Conservation (phyloP, 2,329 filamentous ascomycete genomes). For the Podosphaera xanthii region DNA sequence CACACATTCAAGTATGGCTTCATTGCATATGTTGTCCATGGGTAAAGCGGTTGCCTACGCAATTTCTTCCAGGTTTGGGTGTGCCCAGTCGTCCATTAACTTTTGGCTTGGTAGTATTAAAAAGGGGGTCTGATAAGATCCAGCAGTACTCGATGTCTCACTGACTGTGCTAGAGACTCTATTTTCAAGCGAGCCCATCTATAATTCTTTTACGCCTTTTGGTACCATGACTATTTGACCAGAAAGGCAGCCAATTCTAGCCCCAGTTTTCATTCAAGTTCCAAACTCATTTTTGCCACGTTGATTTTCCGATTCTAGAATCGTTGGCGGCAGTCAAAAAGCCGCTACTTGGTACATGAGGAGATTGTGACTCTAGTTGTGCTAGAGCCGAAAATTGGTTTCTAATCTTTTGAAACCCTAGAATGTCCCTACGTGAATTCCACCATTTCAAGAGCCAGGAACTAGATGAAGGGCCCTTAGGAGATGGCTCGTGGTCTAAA, state of each 20-base stretch:
- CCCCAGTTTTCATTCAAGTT: constrained; percentile 2
- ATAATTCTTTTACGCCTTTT: neutral
- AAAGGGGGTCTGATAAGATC: neutral
- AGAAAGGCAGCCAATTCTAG: neutral
- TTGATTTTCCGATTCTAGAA: neutral
- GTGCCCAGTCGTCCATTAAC: constrained; percentile 1
- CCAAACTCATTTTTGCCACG: neutral
- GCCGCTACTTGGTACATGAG: neutral
- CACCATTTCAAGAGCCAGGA: neutral
- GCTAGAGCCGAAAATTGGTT: neutral
- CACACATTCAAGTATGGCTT: neutral
- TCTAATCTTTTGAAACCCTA: neutral
- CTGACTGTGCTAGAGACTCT: constrained; percentile 1
- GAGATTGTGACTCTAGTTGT: neutral
- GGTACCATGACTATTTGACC: neutral
- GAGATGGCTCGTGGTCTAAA: neutral
- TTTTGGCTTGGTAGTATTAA: constrained; percentile 1
- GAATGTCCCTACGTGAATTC: neutral
- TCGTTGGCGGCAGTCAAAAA: neutral
- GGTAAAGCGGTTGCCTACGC: neutral
- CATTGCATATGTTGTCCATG: constrained; percentile 1
- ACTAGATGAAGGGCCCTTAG: neutral
- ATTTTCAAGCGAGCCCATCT: neutral
- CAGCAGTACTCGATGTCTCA: neutral
- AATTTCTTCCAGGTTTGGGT: neutral